Conservation (phyloP, 805 yeast species). For the Candida maesae region DNA sequence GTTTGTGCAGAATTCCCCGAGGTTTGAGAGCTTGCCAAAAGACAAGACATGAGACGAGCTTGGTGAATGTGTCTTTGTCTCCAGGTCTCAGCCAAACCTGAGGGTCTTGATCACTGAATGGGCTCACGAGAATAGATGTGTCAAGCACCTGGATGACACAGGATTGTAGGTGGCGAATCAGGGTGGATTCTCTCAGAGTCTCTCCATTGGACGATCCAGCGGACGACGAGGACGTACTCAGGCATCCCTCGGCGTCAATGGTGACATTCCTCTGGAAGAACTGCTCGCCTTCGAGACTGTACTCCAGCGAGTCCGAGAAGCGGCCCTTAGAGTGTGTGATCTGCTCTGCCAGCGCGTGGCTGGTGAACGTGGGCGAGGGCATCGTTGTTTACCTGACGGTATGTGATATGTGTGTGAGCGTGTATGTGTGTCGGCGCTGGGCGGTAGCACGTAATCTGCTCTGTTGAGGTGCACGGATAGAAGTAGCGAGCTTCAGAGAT, state of each 20-base stretch:
- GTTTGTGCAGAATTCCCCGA: slow-evolving; percentile 49
- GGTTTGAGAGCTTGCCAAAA: slow-evolving; percentile 57
- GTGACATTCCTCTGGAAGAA: slow-evolving; percentile 4
- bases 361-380: slow-evolving; percentile 2
- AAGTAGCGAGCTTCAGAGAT: no score
- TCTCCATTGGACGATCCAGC: no score
- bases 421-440: no score
- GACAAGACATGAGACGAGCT: slow-evolving; percentile 41
- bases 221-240: no score
- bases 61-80: slow-evolving; percentile 32
- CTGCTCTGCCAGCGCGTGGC: slow-evolving; percentile 6
- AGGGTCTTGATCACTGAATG: slow-evolving; percentile 6
- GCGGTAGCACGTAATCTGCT: no score
- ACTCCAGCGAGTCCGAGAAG: slow-evolving; percentile 7
- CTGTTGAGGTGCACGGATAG: no score
- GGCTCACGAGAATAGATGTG: slow-evolving; percentile 7
- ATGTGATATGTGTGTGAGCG: no score
- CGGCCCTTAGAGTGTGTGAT: slow-evolving; percentile 8
- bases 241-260: slow-evolving; percentile 6
- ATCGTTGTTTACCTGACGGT: no score
- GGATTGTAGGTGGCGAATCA: slow-evolving; percentile 12
- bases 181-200: not conserved
- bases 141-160: slow-evolving; percentile 10
- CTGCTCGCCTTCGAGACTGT: slow-evolving; percentile 6
- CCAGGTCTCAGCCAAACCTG: slow-evolving; percentile 20